A percentile compares a stretch with the other conserved stretches of the same genome.
phyloP scores from a whole-genome alignment of 495 filamentous ascomycete species.

The Melanomma pulvis-pyrius region DNA sequence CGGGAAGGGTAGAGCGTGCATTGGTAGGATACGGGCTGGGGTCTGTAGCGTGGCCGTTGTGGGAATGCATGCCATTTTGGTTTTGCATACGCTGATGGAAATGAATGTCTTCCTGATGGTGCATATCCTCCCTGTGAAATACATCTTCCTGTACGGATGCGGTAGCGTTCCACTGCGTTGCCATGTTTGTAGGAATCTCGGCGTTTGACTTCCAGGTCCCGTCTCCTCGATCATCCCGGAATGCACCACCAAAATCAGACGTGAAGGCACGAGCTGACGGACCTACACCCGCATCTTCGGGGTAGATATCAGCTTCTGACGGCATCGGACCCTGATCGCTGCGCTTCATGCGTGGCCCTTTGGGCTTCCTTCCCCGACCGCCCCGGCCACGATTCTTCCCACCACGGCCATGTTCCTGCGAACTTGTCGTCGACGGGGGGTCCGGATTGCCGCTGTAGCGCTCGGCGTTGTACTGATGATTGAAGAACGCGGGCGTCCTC shows the following conservation, averaged over 20 bases:
- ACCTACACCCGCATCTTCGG: background rate
- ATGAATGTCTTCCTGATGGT: background rate
- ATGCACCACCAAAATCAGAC: background rate
- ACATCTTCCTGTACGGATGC: background rate
- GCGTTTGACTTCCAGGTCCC: background rate
- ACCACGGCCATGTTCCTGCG: background rate
- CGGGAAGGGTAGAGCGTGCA: background rate
- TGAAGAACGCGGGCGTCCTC: background rate
- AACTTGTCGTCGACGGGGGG: too few species aligned
- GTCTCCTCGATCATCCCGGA: background rate
- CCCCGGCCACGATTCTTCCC: background rate
- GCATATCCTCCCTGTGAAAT: background rate
- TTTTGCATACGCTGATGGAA: too few species aligned
- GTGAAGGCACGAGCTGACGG: background rate
- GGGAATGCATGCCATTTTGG: too few species aligned
- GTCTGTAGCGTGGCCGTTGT: background rate
- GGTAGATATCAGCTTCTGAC: constrained; percentile 13
- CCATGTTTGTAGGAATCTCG: background rate
- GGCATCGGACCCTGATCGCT: constrained; percentile 5
- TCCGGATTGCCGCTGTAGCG: background rate
- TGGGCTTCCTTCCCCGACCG: background rate
- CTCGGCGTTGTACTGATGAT: too few species aligned
- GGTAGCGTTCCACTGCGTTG: too few species aligned
- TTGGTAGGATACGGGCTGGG: background rate
- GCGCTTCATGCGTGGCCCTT: background rate